Percentiles rank a stretch among this genome's conserved stretches.
Conservation (phyloP, 2,329 filamentous ascomycete species). For the Clarireedia monteithiana region DNA sequence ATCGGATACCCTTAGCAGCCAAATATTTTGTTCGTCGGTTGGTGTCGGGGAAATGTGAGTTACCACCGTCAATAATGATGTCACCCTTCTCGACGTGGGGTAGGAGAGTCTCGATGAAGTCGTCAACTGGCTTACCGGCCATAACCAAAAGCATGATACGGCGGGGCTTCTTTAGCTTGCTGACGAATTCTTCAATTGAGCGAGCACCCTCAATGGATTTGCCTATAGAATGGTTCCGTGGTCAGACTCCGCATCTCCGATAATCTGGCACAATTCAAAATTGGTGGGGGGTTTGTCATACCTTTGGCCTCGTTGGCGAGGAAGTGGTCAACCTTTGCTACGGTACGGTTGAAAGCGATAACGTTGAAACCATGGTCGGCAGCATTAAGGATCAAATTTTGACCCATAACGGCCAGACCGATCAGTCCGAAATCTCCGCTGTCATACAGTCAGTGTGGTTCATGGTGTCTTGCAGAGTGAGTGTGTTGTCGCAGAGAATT, state of each 20-base stretch:
- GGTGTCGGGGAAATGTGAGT: constrained; percentile 98
- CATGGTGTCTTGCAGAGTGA: neutral
- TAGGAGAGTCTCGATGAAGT: constrained; percentile 95
- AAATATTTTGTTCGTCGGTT: constrained; percentile 96
- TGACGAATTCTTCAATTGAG: constrained; percentile 86
- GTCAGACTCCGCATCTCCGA: constrained; percentile 9
- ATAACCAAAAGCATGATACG: constrained; percentile 98
- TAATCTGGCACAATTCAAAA: neutral
- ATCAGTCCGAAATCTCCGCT: constrained; percentile 78
- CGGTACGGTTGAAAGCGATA: constrained; percentile 96
- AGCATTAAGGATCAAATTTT: constrained; percentile 86
- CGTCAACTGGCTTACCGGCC: constrained; percentile 94
- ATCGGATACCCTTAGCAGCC: constrained; percentile 77
- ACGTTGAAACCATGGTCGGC: constrained; percentile 93
- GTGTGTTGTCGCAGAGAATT: neutral
- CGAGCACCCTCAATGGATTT: constrained; percentile 93
- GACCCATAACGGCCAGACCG: constrained; percentile 83
- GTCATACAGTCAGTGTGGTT: constrained; percentile 18
- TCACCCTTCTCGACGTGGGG: constrained; percentile 77
- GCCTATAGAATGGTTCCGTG: constrained; percentile 38
- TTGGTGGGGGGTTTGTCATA: constrained; percentile 27
- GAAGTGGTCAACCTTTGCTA: constrained; percentile 96
- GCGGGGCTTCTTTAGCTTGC: constrained; percentile 95
- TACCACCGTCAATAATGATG: constrained; percentile 98
- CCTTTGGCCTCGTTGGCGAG: constrained; percentile 84